phyloP scores from a whole-genome alignment of 257 asterid species.

The Plantago elongata region DNA sequence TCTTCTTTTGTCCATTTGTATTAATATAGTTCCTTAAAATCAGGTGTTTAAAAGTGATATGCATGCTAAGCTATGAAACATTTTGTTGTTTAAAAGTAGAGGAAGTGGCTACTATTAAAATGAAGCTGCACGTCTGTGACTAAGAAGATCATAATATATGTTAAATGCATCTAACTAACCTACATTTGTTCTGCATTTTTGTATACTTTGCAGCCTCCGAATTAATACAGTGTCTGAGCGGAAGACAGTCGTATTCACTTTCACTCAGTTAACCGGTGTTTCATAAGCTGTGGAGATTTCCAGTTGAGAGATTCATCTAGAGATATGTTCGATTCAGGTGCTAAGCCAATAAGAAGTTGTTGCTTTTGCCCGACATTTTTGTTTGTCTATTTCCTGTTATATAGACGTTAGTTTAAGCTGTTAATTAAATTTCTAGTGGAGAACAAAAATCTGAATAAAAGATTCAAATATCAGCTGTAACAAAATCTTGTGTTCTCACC shows the following conservation, averaged over 20 bases:
- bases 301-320: slow-evolving; percentile 2
- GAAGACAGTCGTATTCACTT: slow-evolving; percentile 8
- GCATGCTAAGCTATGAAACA: too few relatives aligned
- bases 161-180: slow-evolving; percentile 1
- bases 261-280: slow-evolving; percentile 2
- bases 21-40: background rate
- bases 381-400: background rate
- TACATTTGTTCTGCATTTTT: slow-evolving; percentile 3
- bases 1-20: background rate
- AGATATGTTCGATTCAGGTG: background rate
- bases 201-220: slow-evolving; percentile 41
- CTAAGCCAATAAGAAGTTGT: slow-evolving; percentile 5
- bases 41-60: too few relatives aligned
- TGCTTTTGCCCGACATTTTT: slow-evolving; percentile 2
- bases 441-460: background rate
- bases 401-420: slow-evolving; percentile 2
- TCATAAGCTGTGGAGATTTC: slow-evolving; percentile 15
- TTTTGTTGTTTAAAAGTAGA: too few relatives aligned
- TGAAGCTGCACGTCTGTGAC: too few relatives aligned
- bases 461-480: background rate
- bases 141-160: background rate
- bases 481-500: background rate
- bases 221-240: slow-evolving; percentile 13
- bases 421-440: background rate
- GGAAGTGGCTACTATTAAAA: too few relatives aligned